phyloP scores from a whole-genome alignment of 768 basidiomycete species.

The Gymnopilus junonius region DNA sequence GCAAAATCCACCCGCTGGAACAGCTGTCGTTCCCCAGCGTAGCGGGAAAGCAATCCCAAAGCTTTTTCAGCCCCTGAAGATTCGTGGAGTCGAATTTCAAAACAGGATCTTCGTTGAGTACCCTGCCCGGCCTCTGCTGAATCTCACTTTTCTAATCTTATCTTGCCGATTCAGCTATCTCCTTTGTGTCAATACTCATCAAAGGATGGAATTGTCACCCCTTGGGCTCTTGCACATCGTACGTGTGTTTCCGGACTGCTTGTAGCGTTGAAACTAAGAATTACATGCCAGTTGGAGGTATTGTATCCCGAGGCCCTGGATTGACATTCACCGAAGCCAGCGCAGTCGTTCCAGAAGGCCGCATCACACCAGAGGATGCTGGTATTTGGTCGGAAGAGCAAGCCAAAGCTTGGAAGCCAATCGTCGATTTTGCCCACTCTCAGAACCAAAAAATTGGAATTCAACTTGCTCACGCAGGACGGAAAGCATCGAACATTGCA shows the following conservation, averaged over 20 bases:
- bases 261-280: conserved; percentile 24
- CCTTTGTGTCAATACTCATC: conserved; percentile 68
- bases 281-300: conserved; percentile 47
- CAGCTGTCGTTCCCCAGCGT: conserved; percentile 45
- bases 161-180: conserved; percentile 39
- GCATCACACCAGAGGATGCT: conserved; percentile 63
- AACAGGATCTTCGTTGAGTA: conserved; percentile 57
- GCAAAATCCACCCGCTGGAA: conserved; percentile 48
- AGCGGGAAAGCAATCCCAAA: conserved; percentile 38
- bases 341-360: conserved; percentile 55
- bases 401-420: conserved; percentile 37
- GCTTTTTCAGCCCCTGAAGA: conserved; percentile 57
- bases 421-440: conserved; percentile 75
- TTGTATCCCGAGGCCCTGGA: conserved; percentile 55
- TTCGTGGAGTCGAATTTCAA: conserved; percentile 54
- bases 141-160: not conserved
- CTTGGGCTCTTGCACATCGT: conserved; percentile 68
- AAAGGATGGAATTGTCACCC: conserved; percentile 51
- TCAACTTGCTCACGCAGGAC: conserved; percentile 77
- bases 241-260: conserved; percentile 31
- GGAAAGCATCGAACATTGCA: conserved; percentile 69
- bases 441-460: conserved; percentile 73
- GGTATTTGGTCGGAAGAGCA: conserved; percentile 64
- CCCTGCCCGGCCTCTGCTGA: not conserved
- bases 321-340: conserved; percentile 68